A percentile compares a stretch with the other conserved stretches of the same genome.
phyloP scores from a whole-genome alignment of 257 asterid genomes.

The Petunia axillaris region DNA sequence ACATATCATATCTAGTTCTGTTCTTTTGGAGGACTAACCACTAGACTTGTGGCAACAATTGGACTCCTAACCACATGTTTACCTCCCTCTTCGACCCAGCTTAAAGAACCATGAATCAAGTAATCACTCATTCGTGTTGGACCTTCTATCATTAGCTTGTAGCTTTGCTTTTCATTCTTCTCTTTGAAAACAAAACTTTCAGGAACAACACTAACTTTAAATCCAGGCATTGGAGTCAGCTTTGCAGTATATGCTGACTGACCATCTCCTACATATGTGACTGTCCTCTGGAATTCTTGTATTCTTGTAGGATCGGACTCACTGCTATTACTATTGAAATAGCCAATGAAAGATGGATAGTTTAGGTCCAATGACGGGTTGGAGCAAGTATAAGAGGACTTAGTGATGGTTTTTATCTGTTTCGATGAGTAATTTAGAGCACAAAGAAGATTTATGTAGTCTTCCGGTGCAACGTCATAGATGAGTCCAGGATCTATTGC shows the following conservation, averaged over 20 bases:
- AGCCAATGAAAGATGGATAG: slow-evolving; percentile 62
- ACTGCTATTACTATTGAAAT: slow-evolving; percentile 29
- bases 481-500: slow-evolving; percentile 71
- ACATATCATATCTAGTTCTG: background rate
- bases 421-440: slow-evolving; percentile 44
- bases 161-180: slow-evolving; percentile 57
- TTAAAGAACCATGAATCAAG: slow-evolving; percentile 47
- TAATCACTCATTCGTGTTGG: slow-evolving; percentile 26
- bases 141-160: slow-evolving; percentile 48
- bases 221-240: slow-evolving; percentile 39
- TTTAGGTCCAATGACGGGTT: slow-evolving; percentile 37
- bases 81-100: slow-evolving; percentile 58
- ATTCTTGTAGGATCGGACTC: background rate
- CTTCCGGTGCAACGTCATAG: slow-evolving; percentile 45
- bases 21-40: slow-evolving; percentile 1
- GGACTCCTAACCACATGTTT: slow-evolving; percentile 58
- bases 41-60: slow-evolving; percentile 46
- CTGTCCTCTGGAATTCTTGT: slow-evolving; percentile 52
- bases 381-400: slow-evolving; percentile 50
- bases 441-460: slow-evolving; percentile 55
- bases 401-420: slow-evolving; percentile 47
- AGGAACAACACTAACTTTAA: slow-evolving; percentile 55
- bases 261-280: slow-evolving; percentile 58
- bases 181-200: slow-evolving; percentile 47
- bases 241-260: slow-evolving; percentile 41